phyloP scores from a whole-genome alignment of 208 protist genomes.

The Leishmania turanica region DNA sequence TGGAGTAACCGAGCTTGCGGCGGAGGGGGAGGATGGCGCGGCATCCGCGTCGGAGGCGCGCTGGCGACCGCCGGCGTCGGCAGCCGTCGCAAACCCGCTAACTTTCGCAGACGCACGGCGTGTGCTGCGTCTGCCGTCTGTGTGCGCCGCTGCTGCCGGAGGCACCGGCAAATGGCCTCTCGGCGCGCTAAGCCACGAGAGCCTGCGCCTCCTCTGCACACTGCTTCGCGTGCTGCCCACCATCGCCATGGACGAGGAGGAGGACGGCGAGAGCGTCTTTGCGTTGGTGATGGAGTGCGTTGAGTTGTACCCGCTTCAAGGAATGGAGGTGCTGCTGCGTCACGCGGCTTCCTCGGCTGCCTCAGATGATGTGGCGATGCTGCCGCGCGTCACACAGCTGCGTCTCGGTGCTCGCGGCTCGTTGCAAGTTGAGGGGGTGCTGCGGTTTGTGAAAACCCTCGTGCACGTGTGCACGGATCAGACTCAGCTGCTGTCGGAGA shows the following conservation, averaged over 20 bases:
- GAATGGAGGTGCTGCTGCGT: slow-evolving; percentile 47
- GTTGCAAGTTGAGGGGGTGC: slow-evolving; percentile 34
- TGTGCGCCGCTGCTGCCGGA: slow-evolving; percentile 7
- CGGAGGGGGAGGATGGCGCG: slow-evolving; percentile 1
- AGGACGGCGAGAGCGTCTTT: slow-evolving; percentile 56
- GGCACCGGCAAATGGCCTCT: slow-evolving; percentile 25
- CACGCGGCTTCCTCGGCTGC: slow-evolving; percentile 26
- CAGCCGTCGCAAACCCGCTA: slow-evolving; percentile 20
- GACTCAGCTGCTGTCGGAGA: slow-evolving; percentile 62
- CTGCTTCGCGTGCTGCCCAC: slow-evolving; percentile 51
- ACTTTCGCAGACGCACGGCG: slow-evolving; percentile 24
- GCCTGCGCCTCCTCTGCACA: slow-evolving; percentile 47
- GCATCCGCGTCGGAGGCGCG: slow-evolving; percentile 4
- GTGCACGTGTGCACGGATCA: slow-evolving; percentile 64
- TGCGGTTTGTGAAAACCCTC: slow-evolving; percentile 48
- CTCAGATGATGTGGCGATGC: slow-evolving; percentile 31
- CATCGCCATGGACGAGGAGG: slow-evolving; percentile 55
- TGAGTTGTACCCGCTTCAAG: slow-evolving; percentile 51
- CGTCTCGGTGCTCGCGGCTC: slow-evolving; percentile 23
- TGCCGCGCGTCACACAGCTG: slow-evolving; percentile 27
- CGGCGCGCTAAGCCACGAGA: slow-evolving; percentile 25
- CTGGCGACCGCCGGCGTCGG: slow-evolving; percentile 20
- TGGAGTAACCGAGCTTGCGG: neutral
- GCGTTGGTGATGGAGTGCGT: slow-evolving; percentile 48
- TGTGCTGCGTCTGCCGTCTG: slow-evolving; percentile 24